Conservation (phyloP, 2,329 filamentous ascomycete genomes). For the Verticillium klebahnii region DNA sequence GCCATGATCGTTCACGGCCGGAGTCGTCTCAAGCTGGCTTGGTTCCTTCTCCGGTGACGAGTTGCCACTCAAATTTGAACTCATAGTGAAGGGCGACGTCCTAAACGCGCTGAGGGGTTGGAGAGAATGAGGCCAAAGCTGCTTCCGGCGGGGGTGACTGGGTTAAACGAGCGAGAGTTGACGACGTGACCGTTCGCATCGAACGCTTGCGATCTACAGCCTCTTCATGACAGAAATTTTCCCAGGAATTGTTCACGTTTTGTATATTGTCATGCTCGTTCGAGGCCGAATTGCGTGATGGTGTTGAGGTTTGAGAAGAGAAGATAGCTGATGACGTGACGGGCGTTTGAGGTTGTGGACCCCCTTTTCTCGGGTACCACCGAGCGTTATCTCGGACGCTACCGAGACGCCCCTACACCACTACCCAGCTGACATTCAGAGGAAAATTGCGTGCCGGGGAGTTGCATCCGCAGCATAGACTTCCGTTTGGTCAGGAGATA, state of each 20-base stretch:
- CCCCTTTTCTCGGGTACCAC: background rate
- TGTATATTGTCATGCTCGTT: background rate
- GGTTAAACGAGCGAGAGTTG: background rate
- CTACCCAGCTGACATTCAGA: background rate
- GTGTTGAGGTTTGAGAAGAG: background rate
- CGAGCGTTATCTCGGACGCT: background rate
- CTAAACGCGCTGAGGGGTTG: background rate
- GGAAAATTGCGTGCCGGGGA: background rate
- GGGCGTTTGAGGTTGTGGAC: background rate
- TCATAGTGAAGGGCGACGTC: background rate
- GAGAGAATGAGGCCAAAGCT: background rate
- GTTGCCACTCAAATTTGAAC: background rate
- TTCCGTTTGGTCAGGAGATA: no score
- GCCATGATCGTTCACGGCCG: background rate
- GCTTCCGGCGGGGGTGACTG: background rate
- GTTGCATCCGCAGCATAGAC: no score
- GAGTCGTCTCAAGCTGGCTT: background rate
- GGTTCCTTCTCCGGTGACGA: background rate
- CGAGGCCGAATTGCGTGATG: background rate
- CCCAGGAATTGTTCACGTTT: background rate
- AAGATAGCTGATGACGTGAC: constrained; percentile 1
- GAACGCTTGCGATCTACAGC: background rate
- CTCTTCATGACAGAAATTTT: background rate
- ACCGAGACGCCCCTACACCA: background rate
- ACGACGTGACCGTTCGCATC: background rate